phyloP scores from a whole-genome alignment of 1,284 basidiomycete genomes.

The Coniferiporia sulphurascens region DNA sequence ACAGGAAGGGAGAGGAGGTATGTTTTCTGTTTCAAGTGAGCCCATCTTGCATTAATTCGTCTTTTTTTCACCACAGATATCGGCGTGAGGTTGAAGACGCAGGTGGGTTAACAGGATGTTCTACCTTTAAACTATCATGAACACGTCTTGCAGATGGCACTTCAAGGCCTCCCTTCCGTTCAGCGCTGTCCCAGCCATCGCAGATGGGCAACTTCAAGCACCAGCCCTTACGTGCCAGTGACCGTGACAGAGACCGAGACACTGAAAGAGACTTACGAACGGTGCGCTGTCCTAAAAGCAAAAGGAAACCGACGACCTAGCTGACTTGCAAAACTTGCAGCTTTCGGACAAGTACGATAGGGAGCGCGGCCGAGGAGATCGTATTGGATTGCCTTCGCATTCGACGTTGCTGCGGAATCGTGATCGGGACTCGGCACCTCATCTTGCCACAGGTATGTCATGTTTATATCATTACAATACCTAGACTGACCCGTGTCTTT shows the following conservation, averaged over 20 bases:
- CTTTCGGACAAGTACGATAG: slow-evolving; percentile 83
- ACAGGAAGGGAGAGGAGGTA: slow-evolving; percentile 55
- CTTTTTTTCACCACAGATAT: slow-evolving; percentile 42
- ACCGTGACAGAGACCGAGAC: slow-evolving; percentile 54
- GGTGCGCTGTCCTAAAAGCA: neutral
- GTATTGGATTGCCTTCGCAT: slow-evolving; percentile 49
- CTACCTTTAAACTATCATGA: slow-evolving; percentile 18
- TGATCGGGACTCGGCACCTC: slow-evolving; percentile 65
- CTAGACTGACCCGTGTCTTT: neutral
- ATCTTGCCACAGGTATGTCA: slow-evolving; percentile 43
- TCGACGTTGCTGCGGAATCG: slow-evolving; percentile 47
- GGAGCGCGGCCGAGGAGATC: slow-evolving; percentile 38
- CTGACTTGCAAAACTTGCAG: slow-evolving; percentile 31
- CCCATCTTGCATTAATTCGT: neutral
- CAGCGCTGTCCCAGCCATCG: slow-evolving; percentile 69
- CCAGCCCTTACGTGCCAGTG: slow-evolving; percentile 65
- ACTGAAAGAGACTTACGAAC: slow-evolving; percentile 52
- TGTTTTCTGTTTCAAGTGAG: slow-evolving; percentile 9
- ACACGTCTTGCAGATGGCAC: slow-evolving; percentile 39
- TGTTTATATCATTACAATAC: slow-evolving; percentile 17
- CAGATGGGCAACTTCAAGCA: slow-evolving; percentile 89
- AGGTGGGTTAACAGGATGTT: slow-evolving; percentile 36
- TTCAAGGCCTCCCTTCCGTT: slow-evolving; percentile 62
- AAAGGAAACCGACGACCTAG: neutral
- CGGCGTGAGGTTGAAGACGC: slow-evolving; percentile 71